Conservation (phyloP, 352 stramenopile species). For the Phytophthora rubi region DNA sequence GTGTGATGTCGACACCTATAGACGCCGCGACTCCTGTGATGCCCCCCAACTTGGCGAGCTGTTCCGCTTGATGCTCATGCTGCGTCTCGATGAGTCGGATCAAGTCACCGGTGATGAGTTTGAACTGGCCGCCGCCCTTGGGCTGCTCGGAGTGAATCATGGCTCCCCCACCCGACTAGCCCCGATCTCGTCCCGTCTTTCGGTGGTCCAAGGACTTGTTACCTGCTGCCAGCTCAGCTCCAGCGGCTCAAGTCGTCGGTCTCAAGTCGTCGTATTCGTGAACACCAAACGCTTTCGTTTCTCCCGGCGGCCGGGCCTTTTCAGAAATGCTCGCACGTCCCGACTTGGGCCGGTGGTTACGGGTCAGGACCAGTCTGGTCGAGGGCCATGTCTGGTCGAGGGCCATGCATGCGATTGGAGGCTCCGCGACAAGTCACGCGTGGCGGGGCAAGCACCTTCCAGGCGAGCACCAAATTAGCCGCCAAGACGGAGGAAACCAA, state of each 20-base stretch:
- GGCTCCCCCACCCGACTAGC: slow-evolving; percentile 16
- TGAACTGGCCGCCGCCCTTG: slow-evolving; percentile 42
- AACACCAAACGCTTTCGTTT: slow-evolving; percentile 25
- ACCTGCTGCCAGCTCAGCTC: background rate
- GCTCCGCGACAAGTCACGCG: slow-evolving; percentile 3
- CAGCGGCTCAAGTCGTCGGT: background rate
- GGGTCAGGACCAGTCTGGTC: slow-evolving; percentile 12
- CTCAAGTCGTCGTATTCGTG: slow-evolving; percentile 17
- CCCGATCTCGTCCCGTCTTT: slow-evolving; percentile 10
- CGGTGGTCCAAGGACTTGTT: background rate
- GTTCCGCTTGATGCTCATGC: slow-evolving; percentile 60
- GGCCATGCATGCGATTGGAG: slow-evolving; percentile 9
- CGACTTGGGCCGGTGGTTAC: slow-evolving; percentile 34
- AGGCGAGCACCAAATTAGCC: slow-evolving; percentile 7
- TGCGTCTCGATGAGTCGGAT: slow-evolving; percentile 78
- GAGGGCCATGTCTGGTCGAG: background rate
- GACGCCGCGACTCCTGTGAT: slow-evolving; percentile 61
- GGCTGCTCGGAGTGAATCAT: slow-evolving; percentile 46
- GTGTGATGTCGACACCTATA: slow-evolving; percentile 50
- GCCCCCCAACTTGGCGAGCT: slow-evolving; percentile 59
- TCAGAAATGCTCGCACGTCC: slow-evolving; percentile 35
- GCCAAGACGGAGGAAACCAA: slow-evolving; percentile 6
- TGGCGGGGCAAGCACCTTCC: background rate
- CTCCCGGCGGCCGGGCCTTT: slow-evolving; percentile 27
- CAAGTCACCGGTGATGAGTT: slow-evolving; percentile 57